A percentile compares a stretch with the other conserved stretches of the same genome.
Evolutionary conservation across 441 rosid species (phyloP).

Genomic region (Flueggea neowawraea): DNA sequence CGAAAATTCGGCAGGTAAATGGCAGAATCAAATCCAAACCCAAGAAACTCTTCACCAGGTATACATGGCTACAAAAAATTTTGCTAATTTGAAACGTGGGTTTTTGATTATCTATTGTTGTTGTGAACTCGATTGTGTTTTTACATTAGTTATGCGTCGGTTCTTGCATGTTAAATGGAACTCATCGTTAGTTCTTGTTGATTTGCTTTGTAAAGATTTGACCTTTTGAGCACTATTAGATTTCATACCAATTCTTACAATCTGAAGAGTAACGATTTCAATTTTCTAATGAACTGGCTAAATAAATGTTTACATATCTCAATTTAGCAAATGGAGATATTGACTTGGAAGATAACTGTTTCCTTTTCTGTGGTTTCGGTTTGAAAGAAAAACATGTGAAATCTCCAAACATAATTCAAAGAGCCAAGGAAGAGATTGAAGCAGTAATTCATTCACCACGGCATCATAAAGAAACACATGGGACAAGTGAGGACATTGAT

Average conservation of each 20-base stretch:
- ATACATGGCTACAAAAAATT: not conserved
- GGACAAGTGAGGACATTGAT: slow-evolving; percentile 53
- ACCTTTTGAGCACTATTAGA: not conserved
- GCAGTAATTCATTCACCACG: slow-evolving; percentile 23
- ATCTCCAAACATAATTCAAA: slow-evolving; percentile 31
- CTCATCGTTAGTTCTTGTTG: not conserved
- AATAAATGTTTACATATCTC: no score
- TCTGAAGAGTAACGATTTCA: no score
- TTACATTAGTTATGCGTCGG: not conserved
- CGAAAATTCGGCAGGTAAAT: slow-evolving; percentile 5
- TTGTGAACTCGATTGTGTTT: not conserved
- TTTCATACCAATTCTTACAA: no score
- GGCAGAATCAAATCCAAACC: slow-evolving; percentile 24
- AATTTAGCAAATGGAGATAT: no score
- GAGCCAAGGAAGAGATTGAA: slow-evolving; percentile 35
- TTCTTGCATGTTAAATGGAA: not conserved
- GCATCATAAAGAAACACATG: slow-evolving; percentile 49
- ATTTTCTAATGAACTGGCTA: no score
- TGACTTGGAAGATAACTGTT: no score
- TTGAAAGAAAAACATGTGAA: slow-evolving; percentile 27
- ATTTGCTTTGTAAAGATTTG: not conserved
- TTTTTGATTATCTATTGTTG: not conserved
- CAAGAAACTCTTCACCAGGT: slow-evolving; percentile 6
- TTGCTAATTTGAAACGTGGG: not conserved
- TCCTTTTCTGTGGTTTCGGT: not conserved